Conservation (phyloP, 768 basidiomycete genomes). For the Rhodotorula babjevae region DNA sequence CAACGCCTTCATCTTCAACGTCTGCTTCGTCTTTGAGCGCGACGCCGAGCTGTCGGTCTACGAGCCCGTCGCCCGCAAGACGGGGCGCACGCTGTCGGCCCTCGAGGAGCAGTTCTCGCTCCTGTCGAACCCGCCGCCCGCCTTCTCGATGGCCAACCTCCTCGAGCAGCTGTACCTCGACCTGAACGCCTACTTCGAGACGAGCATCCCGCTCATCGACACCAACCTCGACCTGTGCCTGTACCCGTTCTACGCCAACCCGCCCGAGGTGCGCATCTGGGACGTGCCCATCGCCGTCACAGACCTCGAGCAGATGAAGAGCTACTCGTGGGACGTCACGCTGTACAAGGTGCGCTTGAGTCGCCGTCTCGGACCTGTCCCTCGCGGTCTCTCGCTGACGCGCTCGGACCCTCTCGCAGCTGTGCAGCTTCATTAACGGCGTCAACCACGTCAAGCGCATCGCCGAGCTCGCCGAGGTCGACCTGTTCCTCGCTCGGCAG, state of each 20-base stretch:
- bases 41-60: conserved; percentile 88
- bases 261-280: conserved; percentile 85
- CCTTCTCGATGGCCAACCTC: conserved; percentile 57
- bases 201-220: conserved; percentile 77
- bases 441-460: conserved; percentile 86
- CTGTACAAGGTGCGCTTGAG: conserved; percentile 68
- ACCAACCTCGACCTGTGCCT: conserved; percentile 95
- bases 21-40: conserved; percentile 93
- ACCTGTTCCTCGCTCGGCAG: conserved; percentile 70
- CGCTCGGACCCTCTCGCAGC: conserved; percentile 29
- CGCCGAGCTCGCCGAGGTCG: conserved; percentile 84
- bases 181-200: conserved; percentile 93
- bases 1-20: conserved; percentile 85
- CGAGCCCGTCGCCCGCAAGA: conserved; percentile 91
- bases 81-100: conserved; percentile 75
- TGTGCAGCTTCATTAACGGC: conserved; percentile 79
- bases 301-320: conserved; percentile 69
- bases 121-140: conserved; percentile 67
- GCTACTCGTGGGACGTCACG: conserved; percentile 94
- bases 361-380: not conserved
- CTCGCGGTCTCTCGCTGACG: not conserved
- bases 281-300: conserved; percentile 88
- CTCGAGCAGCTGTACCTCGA: conserved; percentile 96
- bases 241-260: conserved; percentile 94
- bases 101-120: conserved; percentile 84